Percentiles rank a stretch among this genome's conserved stretches.
These are phyloP conservation scores for Nicotiana paniculata DNA, from an alignment of 257 asterid genomes.

Conservation along the genomic window DNA sequence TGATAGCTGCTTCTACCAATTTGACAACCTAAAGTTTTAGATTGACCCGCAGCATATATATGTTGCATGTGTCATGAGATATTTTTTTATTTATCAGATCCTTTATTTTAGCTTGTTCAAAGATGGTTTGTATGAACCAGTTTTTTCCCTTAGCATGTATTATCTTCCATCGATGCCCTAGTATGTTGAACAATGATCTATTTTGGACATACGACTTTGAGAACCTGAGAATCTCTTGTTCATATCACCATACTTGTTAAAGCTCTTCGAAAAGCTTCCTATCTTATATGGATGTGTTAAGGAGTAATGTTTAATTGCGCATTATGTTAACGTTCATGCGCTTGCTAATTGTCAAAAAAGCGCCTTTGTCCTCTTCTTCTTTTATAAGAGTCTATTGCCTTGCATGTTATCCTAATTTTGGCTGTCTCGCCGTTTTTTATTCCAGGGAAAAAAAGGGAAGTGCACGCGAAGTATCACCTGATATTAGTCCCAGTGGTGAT, in stretches of 20 bases:
- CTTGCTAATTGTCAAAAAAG: background rate
- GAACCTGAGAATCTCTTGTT: background rate
- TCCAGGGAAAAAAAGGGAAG: slow-evolving; percentile 53
- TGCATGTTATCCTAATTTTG: background rate
- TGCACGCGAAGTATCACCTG: slow-evolving; percentile 33
- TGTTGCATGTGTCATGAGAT: background rate
- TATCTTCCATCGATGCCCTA: background rate
- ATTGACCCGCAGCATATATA: background rate
- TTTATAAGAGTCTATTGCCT: background rate
- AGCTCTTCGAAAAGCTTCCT: background rate
- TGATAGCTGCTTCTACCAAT: background rate
- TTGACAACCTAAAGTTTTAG: background rate
- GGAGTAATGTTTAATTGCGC: background rate
- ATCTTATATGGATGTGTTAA: background rate
- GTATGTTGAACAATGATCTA: background rate
- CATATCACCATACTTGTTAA: too few relatives aligned
- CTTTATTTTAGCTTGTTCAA: background rate
- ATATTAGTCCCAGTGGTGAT: slow-evolving; percentile 27
- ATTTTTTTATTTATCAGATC: background rate
- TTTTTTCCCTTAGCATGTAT: background rate
- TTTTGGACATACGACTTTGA: background rate
- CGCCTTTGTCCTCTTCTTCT: background rate
- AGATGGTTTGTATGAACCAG: background rate
- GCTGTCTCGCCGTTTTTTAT: background rate
- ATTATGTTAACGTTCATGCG: background rate